phyloP scores from a whole-genome alignment of 768 basidiomycete species.

The Lentinula guzmanii region DNA sequence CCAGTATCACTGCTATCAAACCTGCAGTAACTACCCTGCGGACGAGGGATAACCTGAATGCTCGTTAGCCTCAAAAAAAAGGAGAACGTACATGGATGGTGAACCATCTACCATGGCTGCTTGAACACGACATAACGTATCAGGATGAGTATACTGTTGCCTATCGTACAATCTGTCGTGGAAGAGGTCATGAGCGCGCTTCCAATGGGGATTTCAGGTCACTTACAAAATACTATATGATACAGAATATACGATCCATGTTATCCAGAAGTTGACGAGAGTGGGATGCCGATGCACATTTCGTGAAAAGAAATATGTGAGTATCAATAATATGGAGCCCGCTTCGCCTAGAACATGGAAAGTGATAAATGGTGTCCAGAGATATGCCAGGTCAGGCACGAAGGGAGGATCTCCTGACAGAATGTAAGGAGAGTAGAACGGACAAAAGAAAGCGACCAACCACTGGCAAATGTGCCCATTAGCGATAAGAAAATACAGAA shows the following conservation, averaged over 20 bases:
- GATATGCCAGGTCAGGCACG: constrained; percentile 15
- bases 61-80: not conserved
- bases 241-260: constrained; percentile 51
- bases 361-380: constrained; percentile 34
- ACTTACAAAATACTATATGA: constrained; percentile 46
- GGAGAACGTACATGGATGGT: constrained; percentile 40
- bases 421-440: not conserved
- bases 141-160: constrained; percentile 15
- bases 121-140: constrained; percentile 40
- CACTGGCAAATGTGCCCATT: not conserved
- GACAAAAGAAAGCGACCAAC: not conserved
- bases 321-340: constrained; percentile 41
- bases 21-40: constrained; percentile 36
- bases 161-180: constrained; percentile 12
- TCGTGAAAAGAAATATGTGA: constrained; percentile 37
- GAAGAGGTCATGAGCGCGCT: not conserved
- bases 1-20: constrained; percentile 35
- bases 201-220: not conserved
- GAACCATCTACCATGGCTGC: constrained; percentile 48
- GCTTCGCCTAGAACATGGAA: constrained; percentile 47
- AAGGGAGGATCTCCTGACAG: not conserved
- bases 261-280: constrained; percentile 52
- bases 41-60: not conserved
- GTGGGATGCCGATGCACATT: constrained; percentile 41
- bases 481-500: not conserved